Evolutionary conservation across 2,329 filamentous ascomycete species (phyloP).

Genomic region (Colletotrichum tamarilloi): DNA sequence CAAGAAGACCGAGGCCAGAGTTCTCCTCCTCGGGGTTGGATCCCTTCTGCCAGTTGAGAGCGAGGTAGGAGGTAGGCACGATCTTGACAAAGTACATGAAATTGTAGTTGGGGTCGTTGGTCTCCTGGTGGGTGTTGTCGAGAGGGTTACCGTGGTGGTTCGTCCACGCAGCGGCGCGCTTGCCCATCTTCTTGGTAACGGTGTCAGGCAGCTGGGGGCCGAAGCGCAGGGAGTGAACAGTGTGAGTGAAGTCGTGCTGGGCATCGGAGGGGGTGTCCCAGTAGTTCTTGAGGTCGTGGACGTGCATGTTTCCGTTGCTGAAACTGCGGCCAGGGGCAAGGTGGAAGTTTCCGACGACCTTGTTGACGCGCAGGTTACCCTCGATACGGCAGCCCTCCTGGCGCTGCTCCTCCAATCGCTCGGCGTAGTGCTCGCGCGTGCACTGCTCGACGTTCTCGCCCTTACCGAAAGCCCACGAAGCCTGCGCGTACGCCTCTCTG

Average conservation of each 20-base stretch:
- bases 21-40: constrained; percentile 58
- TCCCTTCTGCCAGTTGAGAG: constrained; percentile 84
- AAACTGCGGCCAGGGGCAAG: constrained; percentile 96
- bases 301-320: constrained; percentile 96
- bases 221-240: constrained; percentile 89
- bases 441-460: constrained; percentile 96
- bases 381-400: constrained; percentile 95
- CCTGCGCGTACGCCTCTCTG: constrained; percentile 88
- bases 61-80: constrained; percentile 93
- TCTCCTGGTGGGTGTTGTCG: constrained; percentile 81
- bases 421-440: constrained; percentile 90
- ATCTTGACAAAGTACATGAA: constrained; percentile 99
- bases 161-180: constrained; percentile 72
- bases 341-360: constrained; percentile 98
- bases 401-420: constrained; percentile 87
- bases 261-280: constrained; percentile 76
- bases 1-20: constrained; percentile 75
- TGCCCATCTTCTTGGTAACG: constrained; percentile 69
- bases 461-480: constrained; percentile 93
- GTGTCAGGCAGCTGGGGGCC: constrained; percentile 88
- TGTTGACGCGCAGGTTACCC: constrained; percentile 93
- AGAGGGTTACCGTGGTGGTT: constrained; percentile 94
- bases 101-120: constrained; percentile 87
- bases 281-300: constrained; percentile 97
- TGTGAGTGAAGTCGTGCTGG: constrained; percentile 89